Evolutionary conservation across 805 yeast genomes (phyloP).

Genomic region (Lipomyces yamanashiensis): DNA sequence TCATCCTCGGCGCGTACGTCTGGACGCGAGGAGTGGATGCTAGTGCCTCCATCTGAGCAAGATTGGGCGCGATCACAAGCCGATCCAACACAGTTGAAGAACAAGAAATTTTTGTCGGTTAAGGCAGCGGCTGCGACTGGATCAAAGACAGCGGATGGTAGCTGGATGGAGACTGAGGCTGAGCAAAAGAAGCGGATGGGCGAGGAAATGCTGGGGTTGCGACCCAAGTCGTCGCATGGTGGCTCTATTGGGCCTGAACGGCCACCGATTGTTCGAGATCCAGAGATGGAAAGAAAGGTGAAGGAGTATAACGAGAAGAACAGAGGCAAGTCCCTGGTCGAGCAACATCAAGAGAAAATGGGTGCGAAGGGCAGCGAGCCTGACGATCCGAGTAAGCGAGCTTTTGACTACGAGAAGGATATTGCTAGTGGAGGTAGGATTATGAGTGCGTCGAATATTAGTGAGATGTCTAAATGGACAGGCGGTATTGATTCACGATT

Average conservation of each 20-base stretch:
- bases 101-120: constrained; percentile 32
- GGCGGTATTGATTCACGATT: constrained; percentile 35
- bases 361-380: constrained; percentile 12
- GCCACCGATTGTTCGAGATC: constrained; percentile 16
- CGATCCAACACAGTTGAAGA: constrained; percentile 33
- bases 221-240: constrained; percentile 8
- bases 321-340: constrained; percentile 36
- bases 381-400: constrained; percentile 35
- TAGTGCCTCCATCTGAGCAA: constrained; percentile 36
- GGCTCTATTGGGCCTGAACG: constrained; percentile 14
- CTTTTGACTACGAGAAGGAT: constrained; percentile 37
- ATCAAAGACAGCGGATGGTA: constrained; percentile 16
- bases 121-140: constrained; percentile 13
- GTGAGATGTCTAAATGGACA: constrained; percentile 29
- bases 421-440: constrained; percentile 31
- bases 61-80: constrained; percentile 35
- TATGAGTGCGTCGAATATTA: constrained; percentile 20
- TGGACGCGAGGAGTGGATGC: constrained; percentile 40
- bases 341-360: constrained; percentile 25
- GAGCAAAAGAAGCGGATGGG: constrained; percentile 36
- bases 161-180: constrained; percentile 37
- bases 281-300: constrained; percentile 31
- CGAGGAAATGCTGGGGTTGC: constrained; percentile 38
- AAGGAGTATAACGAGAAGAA: constrained; percentile 25
- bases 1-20: constrained; percentile 1